These are phyloP conservation scores for Backusella sp. DNA, from an alignment of 192 early-diverging fungal genomes.

Conservation along the genomic window DNA sequence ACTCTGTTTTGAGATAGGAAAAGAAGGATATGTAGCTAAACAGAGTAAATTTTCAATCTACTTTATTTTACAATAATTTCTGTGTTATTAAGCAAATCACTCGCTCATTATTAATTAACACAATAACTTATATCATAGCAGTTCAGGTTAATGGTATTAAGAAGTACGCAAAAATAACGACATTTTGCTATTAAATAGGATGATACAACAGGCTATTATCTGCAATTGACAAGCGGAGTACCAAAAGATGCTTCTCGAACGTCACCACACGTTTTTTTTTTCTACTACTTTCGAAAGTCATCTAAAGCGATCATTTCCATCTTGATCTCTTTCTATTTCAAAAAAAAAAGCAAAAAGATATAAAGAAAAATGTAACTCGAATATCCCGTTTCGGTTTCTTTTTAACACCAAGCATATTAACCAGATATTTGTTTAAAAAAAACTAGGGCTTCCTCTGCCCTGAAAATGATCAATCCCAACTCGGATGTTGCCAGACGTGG, in stretches of 20 bases:
- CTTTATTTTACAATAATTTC: too few relatives aligned
- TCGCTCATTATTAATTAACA: too few relatives aligned
- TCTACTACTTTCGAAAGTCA: background rate
- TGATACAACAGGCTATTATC: too few relatives aligned
- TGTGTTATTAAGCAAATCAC: too few relatives aligned
- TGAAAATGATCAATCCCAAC: constrained; percentile 96
- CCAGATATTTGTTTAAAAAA: background rate
- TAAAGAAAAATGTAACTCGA: background rate
- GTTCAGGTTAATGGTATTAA: background rate
- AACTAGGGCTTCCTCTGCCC: constrained; percentile 62
- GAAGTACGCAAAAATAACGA: background rate
- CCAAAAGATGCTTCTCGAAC: background rate
- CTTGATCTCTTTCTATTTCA: background rate
- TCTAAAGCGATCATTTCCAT: background rate
- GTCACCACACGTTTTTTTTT: constrained; percentile 1
- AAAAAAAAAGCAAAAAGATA: background rate
- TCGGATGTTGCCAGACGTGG: constrained; percentile 97
- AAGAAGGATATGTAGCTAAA: too few relatives aligned
- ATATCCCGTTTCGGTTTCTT: background rate
- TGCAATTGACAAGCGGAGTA: background rate
- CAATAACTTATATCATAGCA: too few relatives aligned
- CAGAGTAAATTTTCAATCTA: too few relatives aligned
- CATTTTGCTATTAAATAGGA: background rate
- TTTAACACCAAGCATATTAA: background rate
- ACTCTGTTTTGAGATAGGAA: too few relatives aligned